Evolutionary conservation across 306 rosid species (phyloP).

Genomic region (Cucurbita pepo): DNA sequence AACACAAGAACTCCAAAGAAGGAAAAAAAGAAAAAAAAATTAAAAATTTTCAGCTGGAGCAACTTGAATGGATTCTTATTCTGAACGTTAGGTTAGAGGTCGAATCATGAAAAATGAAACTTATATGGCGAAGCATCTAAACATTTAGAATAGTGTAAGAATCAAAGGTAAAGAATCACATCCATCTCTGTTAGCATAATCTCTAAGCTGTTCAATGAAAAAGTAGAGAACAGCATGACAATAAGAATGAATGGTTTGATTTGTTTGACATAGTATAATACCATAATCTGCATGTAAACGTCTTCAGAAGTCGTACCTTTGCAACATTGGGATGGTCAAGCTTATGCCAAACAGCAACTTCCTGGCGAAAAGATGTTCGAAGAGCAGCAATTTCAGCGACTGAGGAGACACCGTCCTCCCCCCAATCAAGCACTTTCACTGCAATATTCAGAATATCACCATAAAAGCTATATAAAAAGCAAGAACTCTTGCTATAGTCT

Average conservation of each 20-base stretch:
- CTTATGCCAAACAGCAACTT: slow-evolving; percentile 49
- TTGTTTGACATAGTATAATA: neutral
- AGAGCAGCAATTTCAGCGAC: slow-evolving; percentile 28
- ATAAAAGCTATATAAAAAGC: neutral
- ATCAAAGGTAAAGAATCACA: neutral
- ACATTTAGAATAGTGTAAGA: neutral
- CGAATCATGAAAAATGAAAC: neutral
- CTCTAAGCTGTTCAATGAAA: neutral
- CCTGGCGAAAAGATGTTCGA: slow-evolving; percentile 37
- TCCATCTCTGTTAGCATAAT: neutral
- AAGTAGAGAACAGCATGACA: neutral
- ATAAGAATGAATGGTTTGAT: neutral
- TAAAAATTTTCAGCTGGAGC: neutral
- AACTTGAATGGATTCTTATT: neutral
- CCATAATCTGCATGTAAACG: neutral
- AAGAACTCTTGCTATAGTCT: no score
- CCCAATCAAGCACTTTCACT: slow-evolving; percentile 51
- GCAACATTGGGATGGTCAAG: slow-evolving; percentile 54
- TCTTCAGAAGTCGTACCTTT: slow-evolving; percentile 16
- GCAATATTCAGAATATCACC: slow-evolving; percentile 8
- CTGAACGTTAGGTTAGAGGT: neutral
- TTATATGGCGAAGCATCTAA: neutral
- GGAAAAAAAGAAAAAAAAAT: neutral
- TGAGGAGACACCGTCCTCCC: slow-evolving; percentile 27
- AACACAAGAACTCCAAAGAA: neutral